Percentiles rank a stretch among this genome's conserved stretches.
Conservation (phyloP, 1,139 yeast genomes). For the Petasospora rhodanensis region DNA sequence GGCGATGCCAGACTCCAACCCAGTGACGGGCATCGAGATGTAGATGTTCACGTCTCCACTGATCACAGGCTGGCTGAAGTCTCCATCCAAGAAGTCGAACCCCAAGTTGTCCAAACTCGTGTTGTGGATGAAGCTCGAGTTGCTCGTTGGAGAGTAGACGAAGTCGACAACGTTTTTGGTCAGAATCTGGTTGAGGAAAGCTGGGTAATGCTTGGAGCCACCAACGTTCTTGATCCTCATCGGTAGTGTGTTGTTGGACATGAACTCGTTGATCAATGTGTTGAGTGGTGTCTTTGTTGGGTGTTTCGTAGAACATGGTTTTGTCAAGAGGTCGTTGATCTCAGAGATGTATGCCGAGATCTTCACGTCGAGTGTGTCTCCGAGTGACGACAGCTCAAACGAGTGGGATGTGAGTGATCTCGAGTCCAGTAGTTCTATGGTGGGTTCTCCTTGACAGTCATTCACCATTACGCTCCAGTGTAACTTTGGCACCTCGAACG, state of each 20-base stretch:
- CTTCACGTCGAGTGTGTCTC: constrained; percentile 9
- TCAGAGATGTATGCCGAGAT: constrained; percentile 13
- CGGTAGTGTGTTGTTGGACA: constrained; percentile 26
- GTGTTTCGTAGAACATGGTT: too few relatives aligned
- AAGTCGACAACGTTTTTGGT: constrained; percentile 14
- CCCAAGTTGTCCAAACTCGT: constrained; percentile 30
- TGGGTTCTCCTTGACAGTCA: constrained; percentile 28
- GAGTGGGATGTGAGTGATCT: constrained; percentile 10
- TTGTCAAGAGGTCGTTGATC: too few relatives aligned
- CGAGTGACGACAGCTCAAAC: constrained; percentile 16
- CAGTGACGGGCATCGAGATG: constrained; percentile 26
- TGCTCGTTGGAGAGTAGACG: constrained; percentile 15
- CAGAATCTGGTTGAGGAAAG: constrained; percentile 16
- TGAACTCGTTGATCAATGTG: constrained; percentile 26
- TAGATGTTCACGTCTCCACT: constrained; percentile 30
- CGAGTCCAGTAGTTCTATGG: constrained; percentile 20
- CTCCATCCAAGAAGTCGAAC: constrained; percentile 28
- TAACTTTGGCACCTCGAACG: constrained; percentile 27
- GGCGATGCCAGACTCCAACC: constrained; percentile 20
- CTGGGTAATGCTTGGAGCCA: constrained; percentile 16
- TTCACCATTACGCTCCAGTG: constrained; percentile 30
- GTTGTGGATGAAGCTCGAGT: constrained; percentile 26
- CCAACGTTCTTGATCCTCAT: constrained; percentile 25
- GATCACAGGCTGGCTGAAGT: constrained; percentile 26
- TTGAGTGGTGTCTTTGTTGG: constrained; percentile 33